These are phyloP conservation scores for Trametes cingulata DNA, from an alignment of 768 basidiomycete species.

Conservation along the genomic window DNA sequence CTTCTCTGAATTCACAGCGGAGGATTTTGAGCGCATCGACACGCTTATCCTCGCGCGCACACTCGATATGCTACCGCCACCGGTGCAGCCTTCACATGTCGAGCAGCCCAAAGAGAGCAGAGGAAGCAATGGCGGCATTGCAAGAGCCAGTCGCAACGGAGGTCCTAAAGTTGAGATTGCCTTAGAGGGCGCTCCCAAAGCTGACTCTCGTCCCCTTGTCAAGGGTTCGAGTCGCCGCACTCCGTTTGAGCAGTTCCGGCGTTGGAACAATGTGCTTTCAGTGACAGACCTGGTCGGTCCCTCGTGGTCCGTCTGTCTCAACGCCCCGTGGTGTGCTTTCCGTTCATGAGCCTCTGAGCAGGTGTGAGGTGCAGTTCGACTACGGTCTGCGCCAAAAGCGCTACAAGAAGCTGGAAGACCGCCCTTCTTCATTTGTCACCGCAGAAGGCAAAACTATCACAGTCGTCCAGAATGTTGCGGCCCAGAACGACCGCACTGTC, in stretches of 20 bases:
- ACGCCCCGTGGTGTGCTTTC: too few relatives aligned
- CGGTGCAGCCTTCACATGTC: not conserved
- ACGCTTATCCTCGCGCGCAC: constrained; percentile 31
- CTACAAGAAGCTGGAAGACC: constrained; percentile 44
- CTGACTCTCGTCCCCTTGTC: constrained; percentile 19
- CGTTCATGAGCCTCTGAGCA: constrained; percentile 28
- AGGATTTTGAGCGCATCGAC: constrained; percentile 56
- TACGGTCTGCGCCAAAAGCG: constrained; percentile 68
- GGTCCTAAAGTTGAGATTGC: constrained; percentile 29
- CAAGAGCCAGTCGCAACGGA: constrained; percentile 11
- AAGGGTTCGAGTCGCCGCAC: constrained; percentile 16
- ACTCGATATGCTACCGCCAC: not conserved
- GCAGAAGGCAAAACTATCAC: constrained; percentile 59
- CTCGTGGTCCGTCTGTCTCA: constrained; percentile 49
- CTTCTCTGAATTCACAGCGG: constrained; percentile 56
- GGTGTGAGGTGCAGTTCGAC: constrained; percentile 82
- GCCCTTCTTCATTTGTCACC: constrained; percentile 60
- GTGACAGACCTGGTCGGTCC: constrained; percentile 66
- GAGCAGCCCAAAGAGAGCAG: not conserved
- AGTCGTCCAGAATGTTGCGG: constrained; percentile 52
- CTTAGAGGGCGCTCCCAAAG: constrained; percentile 16
- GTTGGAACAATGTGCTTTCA: constrained; percentile 44
- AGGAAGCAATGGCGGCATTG: not conserved
- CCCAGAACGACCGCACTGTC: constrained; percentile 53
- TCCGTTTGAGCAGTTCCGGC: constrained; percentile 49